These are phyloP conservation scores for Pachyrhizus erosus DNA, from an alignment of 306 rosid genomes.

Conservation along the genomic window DNA sequence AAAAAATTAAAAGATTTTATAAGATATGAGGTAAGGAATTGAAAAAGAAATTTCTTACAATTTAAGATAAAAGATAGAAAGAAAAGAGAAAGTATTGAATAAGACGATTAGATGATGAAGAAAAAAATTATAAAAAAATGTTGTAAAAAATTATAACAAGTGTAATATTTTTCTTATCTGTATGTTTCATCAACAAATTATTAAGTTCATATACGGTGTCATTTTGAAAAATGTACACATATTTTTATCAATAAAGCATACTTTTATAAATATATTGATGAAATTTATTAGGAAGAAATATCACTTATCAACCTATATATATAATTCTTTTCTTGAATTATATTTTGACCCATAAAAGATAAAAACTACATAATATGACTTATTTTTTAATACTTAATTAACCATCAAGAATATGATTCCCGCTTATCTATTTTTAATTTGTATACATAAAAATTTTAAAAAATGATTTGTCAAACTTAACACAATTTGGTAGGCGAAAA, in stretches of 20 bases:
- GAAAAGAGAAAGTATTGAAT: too few relatives aligned
- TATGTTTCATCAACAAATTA: neutral
- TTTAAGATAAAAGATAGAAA: too few relatives aligned
- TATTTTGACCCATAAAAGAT: neutral
- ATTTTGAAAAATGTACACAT: neutral
- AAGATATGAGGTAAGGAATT: too few relatives aligned
- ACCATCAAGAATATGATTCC: neutral
- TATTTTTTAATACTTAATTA: neutral
- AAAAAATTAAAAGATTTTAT: too few relatives aligned
- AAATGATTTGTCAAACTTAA: too few relatives aligned
- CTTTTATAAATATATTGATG: neutral
- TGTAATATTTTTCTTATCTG: neutral
- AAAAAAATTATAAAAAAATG: too few relatives aligned
- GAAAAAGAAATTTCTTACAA: too few relatives aligned
- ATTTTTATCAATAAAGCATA: neutral
- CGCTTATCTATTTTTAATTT: too few relatives aligned
- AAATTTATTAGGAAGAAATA: neutral
- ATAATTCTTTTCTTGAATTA: neutral
- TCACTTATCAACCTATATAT: neutral
- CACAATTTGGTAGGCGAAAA: neutral
- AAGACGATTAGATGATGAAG: too few relatives aligned
- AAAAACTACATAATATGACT: neutral
- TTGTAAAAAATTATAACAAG: too few relatives aligned
- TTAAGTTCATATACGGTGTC: neutral
- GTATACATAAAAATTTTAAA: too few relatives aligned